Conservation (phyloP, 352 stramenopile species). For the Thalassiosira exigua region DNA sequence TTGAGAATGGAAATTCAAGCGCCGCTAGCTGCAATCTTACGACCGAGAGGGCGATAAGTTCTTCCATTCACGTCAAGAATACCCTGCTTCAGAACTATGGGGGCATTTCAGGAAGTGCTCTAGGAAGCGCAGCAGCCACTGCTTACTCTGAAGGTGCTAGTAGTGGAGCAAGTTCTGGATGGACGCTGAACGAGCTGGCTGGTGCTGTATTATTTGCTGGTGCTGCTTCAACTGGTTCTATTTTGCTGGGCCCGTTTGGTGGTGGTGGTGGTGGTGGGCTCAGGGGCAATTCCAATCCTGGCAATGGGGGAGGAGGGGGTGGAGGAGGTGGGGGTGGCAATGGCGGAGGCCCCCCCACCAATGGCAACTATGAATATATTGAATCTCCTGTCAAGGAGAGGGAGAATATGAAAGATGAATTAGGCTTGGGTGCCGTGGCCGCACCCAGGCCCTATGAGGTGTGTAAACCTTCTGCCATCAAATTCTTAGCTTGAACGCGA, state of each 20-base stretch:
- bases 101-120: not conserved
- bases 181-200: slow-evolving; percentile 21
- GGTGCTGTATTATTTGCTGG: slow-evolving; percentile 40
- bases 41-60: slow-evolving; percentile 12
- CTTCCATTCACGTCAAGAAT: slow-evolving; percentile 5
- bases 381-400: slow-evolving; percentile 28
- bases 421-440: slow-evolving; percentile 10
- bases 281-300: slow-evolving; percentile 11
- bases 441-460: slow-evolving; percentile 44
- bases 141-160: not conserved
- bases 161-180: slow-evolving; percentile 1
- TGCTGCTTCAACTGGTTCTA: slow-evolving; percentile 21
- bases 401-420: slow-evolving; percentile 26
- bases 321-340: slow-evolving; percentile 15
- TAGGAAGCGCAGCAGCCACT: not conserved
- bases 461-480: not conserved
- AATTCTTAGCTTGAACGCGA: not conserved
- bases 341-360: slow-evolving; percentile 5
- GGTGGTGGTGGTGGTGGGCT: too few relatives aligned
- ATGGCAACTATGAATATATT: slow-evolving; percentile 28
- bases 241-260: slow-evolving; percentile 39
- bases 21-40: slow-evolving; percentile 11
- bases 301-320: slow-evolving; percentile 23
- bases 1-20: not conserved
- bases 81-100: slow-evolving; percentile 3